Percentiles rank a stretch among this genome's conserved stretches.
These are phyloP conservation scores for Pichia sp. DNA, from an alignment of 1,139 yeast genomes.

Conservation along the genomic window DNA sequence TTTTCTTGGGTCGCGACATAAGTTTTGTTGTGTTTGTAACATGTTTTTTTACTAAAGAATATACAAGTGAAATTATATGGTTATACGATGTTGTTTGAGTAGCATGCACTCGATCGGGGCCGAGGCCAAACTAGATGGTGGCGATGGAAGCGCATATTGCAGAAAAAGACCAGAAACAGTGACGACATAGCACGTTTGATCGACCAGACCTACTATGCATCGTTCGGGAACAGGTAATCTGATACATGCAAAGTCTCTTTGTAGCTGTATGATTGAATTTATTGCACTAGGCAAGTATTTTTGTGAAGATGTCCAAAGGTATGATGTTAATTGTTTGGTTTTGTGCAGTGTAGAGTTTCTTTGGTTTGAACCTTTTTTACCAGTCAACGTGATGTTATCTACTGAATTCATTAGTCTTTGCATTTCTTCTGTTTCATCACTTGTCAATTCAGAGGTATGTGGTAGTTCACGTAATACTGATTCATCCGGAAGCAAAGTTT, in stretches of 20 bases:
- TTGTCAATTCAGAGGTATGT: neutral
- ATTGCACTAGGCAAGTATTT: constrained; percentile 29
- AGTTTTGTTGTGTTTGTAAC: neutral
- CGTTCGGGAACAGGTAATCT: constrained; percentile 21
- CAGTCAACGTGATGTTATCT: neutral
- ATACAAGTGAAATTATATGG: neutral
- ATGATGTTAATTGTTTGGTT: constrained; percentile 1
- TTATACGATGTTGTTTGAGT: neutral
- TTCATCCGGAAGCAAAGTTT: neutral
- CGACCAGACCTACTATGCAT: constrained; percentile 21
- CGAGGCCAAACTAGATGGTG: neutral
- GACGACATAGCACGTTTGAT: constrained; percentile 22
- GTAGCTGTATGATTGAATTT: constrained; percentile 34
- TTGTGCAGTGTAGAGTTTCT: neutral
- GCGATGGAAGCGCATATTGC: constrained; percentile 5
- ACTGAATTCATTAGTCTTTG: neutral
- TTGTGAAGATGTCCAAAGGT: constrained; percentile 19
- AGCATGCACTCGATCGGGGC: neutral
- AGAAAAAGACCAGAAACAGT: constrained; percentile 16
- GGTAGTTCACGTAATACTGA: neutral
- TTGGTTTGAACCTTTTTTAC: neutral
- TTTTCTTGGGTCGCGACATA: neutral
- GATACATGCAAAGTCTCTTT: constrained; percentile 35
- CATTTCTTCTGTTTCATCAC: constrained; percentile 2
- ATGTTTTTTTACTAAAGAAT: neutral